Percentiles rank a stretch among this genome's conserved stretches.
Evolutionary conservation across 306 rosid genomes (phyloP).

Genomic region (Corylus americana): DNA sequence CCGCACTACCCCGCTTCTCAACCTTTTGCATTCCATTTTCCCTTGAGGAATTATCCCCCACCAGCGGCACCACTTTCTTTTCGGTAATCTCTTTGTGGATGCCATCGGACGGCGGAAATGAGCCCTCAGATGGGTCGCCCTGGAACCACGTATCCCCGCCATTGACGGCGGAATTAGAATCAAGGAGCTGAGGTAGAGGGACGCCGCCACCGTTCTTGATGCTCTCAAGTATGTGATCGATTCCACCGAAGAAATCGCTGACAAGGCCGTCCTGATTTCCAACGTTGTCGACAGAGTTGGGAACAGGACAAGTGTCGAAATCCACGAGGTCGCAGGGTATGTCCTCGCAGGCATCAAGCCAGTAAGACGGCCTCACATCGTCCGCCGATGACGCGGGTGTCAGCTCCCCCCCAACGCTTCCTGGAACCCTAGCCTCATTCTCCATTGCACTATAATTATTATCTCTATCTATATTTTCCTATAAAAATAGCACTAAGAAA

Average conservation of each 20-base stretch:
- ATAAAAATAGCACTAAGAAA: background rate
- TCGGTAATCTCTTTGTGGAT: slow-evolving; percentile 14
- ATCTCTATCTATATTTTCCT: background rate
- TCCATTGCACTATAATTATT: slow-evolving; percentile 38
- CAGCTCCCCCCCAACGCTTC: slow-evolving; percentile 20
- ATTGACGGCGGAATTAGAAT: slow-evolving; percentile 9
- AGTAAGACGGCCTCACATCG: slow-evolving; percentile 56
- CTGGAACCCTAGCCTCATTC: slow-evolving; percentile 48
- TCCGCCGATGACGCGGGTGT: slow-evolving; percentile 14
- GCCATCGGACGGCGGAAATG: slow-evolving; percentile 21
- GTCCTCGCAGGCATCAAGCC: slow-evolving; percentile 95
- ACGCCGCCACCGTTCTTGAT: slow-evolving; percentile 73
- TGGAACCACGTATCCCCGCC: slow-evolving; percentile 26
- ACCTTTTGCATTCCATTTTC: slow-evolving; percentile 36
- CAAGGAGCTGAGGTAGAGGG: slow-evolving; percentile 29
- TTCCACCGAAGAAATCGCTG: slow-evolving; percentile 79
- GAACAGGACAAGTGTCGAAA: slow-evolving; percentile 38
- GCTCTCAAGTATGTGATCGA: slow-evolving; percentile 83
- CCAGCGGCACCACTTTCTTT: slow-evolving; percentile 21
- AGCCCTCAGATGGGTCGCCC: slow-evolving; percentile 24
- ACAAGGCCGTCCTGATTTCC: slow-evolving; percentile 59
- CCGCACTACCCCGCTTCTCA: slow-evolving; percentile 32
- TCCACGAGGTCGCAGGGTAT: slow-evolving; percentile 77
- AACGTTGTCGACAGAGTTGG: slow-evolving; percentile 41
- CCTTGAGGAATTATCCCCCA: slow-evolving; percentile 17